Evolutionary conservation across 2,329 filamentous ascomycete genomes (phyloP).

Genomic region (Biscogniauxia sp.): DNA sequence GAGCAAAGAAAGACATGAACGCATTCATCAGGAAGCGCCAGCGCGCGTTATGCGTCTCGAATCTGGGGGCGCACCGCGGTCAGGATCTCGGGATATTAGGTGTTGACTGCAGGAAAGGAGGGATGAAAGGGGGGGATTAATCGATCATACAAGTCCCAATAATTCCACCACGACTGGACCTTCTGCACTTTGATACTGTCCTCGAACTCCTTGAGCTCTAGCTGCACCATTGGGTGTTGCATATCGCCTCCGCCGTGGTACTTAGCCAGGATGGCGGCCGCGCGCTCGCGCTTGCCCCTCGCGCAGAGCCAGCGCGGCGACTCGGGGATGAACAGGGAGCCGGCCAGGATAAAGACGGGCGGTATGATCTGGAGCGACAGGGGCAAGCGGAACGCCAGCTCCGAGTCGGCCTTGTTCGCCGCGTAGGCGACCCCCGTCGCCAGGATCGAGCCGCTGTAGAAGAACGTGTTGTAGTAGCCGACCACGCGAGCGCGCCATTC

Average conservation of each 20-base stretch:
- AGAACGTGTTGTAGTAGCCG: constrained; percentile 40
- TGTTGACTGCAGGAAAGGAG: no score
- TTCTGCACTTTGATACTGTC: constrained; percentile 32
- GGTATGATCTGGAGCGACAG: constrained; percentile 39
- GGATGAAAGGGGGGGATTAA: neutral
- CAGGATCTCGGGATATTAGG: neutral
- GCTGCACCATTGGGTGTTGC: constrained; percentile 36
- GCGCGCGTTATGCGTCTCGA: constrained; percentile 21
- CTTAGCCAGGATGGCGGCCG: constrained; percentile 35
- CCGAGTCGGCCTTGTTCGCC: constrained; percentile 11
- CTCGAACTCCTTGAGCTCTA: constrained; percentile 41
- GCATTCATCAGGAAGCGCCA: constrained; percentile 20
- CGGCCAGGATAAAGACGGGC: constrained; percentile 35
- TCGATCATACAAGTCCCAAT: constrained; percentile 21
- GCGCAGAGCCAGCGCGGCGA: constrained; percentile 42
- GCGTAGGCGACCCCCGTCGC: constrained; percentile 40
- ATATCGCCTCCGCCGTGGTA: constrained; percentile 33
- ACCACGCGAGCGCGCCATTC: constrained; percentile 34
- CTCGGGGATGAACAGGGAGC: constrained; percentile 39
- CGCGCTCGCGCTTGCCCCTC: constrained; percentile 36
- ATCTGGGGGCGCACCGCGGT: neutral
- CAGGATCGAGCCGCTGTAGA: constrained; percentile 40
- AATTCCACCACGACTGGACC: constrained; percentile 28
- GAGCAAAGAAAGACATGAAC: constrained; percentile 8
- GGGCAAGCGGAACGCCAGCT: constrained; percentile 33